Percentiles rank a stretch among this genome's conserved stretches.
phyloP scores from a whole-genome alignment of 306 rosid genomes.

The Trifolium subterraneum region DNA sequence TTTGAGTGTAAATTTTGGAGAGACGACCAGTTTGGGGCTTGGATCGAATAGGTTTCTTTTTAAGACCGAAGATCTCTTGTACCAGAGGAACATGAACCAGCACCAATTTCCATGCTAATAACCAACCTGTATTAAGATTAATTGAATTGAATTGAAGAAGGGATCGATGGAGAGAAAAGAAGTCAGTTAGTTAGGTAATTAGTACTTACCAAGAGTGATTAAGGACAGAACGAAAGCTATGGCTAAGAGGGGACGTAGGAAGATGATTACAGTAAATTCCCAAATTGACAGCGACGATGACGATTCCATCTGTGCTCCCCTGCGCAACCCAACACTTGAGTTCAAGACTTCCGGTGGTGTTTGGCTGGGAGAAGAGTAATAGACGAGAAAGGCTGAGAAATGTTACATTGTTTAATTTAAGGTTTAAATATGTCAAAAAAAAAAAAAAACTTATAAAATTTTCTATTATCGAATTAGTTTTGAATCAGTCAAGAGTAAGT shows the following conservation, averaged over 20 bases:
- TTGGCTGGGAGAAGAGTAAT: too few species aligned
- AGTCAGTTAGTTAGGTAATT: too few species aligned
- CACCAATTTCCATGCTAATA: constrained; percentile 87
- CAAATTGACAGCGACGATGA: constrained; percentile 47
- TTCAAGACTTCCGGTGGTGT: too few species aligned
- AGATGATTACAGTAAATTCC: constrained; percentile 53
- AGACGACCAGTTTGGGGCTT: constrained; percentile 74
- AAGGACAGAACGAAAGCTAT: constrained; percentile 59
- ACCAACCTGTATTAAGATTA: constrained; percentile 63
- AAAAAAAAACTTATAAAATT: too few species aligned
- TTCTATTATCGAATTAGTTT: too few species aligned
- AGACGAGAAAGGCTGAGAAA: too few species aligned
- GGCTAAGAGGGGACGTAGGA: constrained; percentile 72
- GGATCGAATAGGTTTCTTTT: constrained; percentile 58
- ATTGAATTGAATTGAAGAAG: background rate
- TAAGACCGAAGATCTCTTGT: constrained; percentile 80
- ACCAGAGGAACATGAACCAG: constrained; percentile 89
- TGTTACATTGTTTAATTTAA: too few species aligned
- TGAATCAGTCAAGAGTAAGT: too few species aligned
- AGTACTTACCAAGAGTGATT: constrained; percentile 63
- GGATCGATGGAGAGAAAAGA: background rate
- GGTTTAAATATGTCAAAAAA: too few species aligned
- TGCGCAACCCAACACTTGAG: background rate
- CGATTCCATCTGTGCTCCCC: constrained; percentile 3
- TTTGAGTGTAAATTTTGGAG: constrained; percentile 61